Base-by-base conservation (phyloP, 495 filamentous ascomycete species). In the Tuber microsphaerosporum region DNA sequence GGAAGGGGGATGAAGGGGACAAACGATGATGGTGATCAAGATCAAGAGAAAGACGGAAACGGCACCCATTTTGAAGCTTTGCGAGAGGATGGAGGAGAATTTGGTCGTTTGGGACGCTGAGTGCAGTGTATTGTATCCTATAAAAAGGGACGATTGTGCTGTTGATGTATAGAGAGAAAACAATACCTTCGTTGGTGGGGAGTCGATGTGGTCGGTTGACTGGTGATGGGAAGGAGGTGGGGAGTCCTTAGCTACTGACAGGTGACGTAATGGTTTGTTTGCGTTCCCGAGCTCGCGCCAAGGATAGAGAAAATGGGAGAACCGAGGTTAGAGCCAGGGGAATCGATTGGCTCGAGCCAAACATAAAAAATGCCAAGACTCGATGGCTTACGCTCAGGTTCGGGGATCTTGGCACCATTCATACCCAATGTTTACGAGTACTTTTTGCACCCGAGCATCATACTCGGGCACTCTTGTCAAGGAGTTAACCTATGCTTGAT, bases 21-120 rank as follows among this genome's bases (percentile, higher is more conserved):
- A 71, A 83, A 88, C 87, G 82, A 91, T 75, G 84, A 92, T 81
- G 82, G 89, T 87, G 82, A 90, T 82, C 75, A 90, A 71, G 77
- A 89, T 70, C 75, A 91, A 75, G 79, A 90, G 77, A 81, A 91
- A 80, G 81, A 88, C 83, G 70, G 87, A 83, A 14, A 85, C 87
- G 74, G 87, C 88, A 75, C 86, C 85, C 83, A 91, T 91, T 19
- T 65, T 34, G 56, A 65, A 65, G 12, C 26, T 34, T 34, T 65
- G 26, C 31, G 12, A 2, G 56, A 26, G 51, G n/a, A 26, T 20
- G 8, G 20, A 26, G 48, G 9, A 56, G 56, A 31, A 8, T 34
- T 65, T 34, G 12, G 56, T 61, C 1, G 26, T 34, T 31, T 5
- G 26, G 34, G 56, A 34, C 0, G 26, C 2, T 19, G 26, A 31